Evolutionary conservation across 352 stramenopile genomes (phyloP).

Genomic region (Blastocystis sp.): DNA sequence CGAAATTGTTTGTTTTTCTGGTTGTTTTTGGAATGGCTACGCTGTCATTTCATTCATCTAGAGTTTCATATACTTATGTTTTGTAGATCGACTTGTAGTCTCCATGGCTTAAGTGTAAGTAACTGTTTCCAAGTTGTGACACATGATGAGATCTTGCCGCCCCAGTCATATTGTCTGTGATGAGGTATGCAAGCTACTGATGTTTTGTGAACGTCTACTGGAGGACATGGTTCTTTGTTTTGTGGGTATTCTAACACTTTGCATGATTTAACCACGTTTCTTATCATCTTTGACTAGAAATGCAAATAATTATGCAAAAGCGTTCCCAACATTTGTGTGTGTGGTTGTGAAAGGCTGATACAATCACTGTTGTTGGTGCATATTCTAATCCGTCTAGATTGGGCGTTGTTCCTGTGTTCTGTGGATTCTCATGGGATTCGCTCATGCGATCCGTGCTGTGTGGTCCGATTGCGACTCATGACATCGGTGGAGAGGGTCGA

Average conservation of each 20-base stretch:
- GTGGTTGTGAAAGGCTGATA: neutral
- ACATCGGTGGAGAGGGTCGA: neutral
- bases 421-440: conserved; percentile 24
- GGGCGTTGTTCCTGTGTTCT: neutral
- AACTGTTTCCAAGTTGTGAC: neutral
- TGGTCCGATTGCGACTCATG: neutral
- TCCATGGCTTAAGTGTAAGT: neutral
- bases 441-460: neutral
- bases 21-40: neutral
- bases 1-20: conserved; percentile 1
- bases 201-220: neutral
- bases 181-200: neutral
- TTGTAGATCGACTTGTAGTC: neutral
- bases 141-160: conserved; percentile 38
- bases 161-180: conserved; percentile 56
- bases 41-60: neutral
- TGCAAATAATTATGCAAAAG: conserved; percentile 59
- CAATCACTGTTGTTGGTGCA: conserved; percentile 7
- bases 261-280: conserved; percentile 54
- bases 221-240: conserved; percentile 10
- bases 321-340: neutral
- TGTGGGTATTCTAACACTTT: neutral
- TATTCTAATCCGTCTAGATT: conserved; percentile 55
- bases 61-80: conserved; percentile 7
- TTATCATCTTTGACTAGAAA: conserved; percentile 58